Base-by-base conservation (phyloP, 306 rosid genomes). In the Castanopsis chinensis region DNA sequence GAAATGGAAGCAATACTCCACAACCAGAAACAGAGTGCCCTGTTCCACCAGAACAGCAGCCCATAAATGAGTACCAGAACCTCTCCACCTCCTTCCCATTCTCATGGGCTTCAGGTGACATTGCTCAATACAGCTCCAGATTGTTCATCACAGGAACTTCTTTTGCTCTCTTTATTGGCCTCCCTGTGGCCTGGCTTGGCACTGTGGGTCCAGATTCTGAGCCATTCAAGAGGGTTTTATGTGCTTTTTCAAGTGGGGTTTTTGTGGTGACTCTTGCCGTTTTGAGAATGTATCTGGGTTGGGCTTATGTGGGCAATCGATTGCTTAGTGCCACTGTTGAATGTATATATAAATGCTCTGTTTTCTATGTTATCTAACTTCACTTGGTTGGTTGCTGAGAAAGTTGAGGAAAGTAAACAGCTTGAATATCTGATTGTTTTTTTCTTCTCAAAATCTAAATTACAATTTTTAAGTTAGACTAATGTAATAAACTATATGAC, bases 251-350 rank as follows among this genome's bases (percentile, higher is more conserved):
- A 0, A 90, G 97, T 85, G 99, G 99, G 2, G 32, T 94, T 10
- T 61, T 90, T 20, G 87, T 81, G 25, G 97, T 90, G 15, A 92
- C 93, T 2, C 75, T 94, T 12, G 95, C 95, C 14, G 97, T 94
- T 45, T 80, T 94, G 3, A 90, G 97, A 75, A 94, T 94, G 99
- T 94, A 94, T 79, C 81, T 94, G 19, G 99, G 99, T 68, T 94
- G 99, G 97, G 97, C 97, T 71, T 94, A 92, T 75, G 95, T 94
- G 3, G 99, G 99, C 10, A 94, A 94, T 37, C 92, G 99, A 27
- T 76, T 94, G 82, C 99, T 94, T 69, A 92, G 99, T 78, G 97
- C 99, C 89, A 94, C 97, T 53, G 93, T 92, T 37, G 99, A 94
- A 86, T 94, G 99, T 93, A 49, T 12, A 86, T 93, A 49, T 12